Percentiles rank a stretch among this genome's conserved stretches.
Evolutionary conservation across 139 green algal genomes (phyloP).

Genomic region (Haematococcus sp.): DNA sequence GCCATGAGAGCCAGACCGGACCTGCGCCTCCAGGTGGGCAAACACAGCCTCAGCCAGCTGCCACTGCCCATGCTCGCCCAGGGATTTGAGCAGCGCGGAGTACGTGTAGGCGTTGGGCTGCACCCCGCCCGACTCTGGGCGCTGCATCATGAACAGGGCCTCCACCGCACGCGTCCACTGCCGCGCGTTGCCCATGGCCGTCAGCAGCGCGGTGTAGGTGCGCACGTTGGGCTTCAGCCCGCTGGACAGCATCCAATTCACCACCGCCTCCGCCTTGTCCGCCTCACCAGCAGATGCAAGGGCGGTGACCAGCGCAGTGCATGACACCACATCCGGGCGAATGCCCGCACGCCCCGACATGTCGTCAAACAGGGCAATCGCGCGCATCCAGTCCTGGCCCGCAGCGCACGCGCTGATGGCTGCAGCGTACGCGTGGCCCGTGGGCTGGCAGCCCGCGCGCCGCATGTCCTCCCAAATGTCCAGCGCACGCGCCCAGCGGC

Average conservation of each 20-base stretch:
- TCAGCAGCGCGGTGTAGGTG: constrained; percentile 84
- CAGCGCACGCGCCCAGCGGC: constrained; percentile 59
- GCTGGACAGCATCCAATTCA: constrained; percentile 59
- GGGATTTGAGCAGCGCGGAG: constrained; percentile 68
- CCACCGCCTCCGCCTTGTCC: constrained; percentile 61
- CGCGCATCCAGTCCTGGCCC: constrained; percentile 68
- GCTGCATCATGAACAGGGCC: constrained; percentile 66
- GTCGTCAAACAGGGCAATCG: constrained; percentile 78
- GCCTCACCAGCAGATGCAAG: constrained; percentile 74
- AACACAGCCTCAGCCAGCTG: constrained; percentile 80
- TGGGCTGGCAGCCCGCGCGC: constrained; percentile 47
- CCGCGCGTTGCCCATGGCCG: constrained; percentile 65
- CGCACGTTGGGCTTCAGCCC: constrained; percentile 38
- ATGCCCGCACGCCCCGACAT: constrained; percentile 70
- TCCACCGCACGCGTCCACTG: constrained; percentile 68
- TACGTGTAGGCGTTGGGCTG: constrained; percentile 87
- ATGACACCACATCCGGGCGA: constrained; percentile 84
- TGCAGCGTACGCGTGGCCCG: constrained; percentile 77
- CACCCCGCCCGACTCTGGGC: constrained; percentile 12
- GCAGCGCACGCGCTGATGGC: constrained; percentile 80
- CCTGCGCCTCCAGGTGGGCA: constrained; percentile 64
- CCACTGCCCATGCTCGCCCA: constrained; percentile 80
- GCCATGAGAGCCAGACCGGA: constrained; percentile 19
- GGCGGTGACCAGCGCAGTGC: constrained; percentile 77
- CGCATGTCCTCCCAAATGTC: constrained; percentile 84